Base-by-base conservation (phyloP, 2,329 filamentous ascomycete genomes). In the Atkinsonella hypoxylon region DNA sequence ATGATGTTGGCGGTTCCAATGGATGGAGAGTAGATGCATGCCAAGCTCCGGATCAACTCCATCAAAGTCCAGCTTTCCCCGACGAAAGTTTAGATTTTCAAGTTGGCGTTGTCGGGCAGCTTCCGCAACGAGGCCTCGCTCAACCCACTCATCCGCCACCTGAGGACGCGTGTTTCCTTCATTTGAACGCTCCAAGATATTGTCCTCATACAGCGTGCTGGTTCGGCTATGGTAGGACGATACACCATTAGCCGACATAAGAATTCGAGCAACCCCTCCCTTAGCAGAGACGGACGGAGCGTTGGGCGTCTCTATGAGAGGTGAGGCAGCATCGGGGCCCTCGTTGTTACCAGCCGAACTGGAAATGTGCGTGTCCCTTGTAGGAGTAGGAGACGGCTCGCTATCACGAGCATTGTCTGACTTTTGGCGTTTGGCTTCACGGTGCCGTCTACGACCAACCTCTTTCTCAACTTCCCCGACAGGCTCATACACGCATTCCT, bases 1-100 rank as follows among this genome's bases (percentile, higher is more conserved):
- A 53, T 74, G 69, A 52, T 77, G 74, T 53, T 78, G 74, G 5
- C 75, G 70, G 56, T 74, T 78, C 73, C 74, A 78, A 49, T 77
- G 72, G 0, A 79, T 58, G 2, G 67, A 66, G 0, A 79, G 61
- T 4, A 79, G 59, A 47, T 78, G 72, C 63, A 76, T 70, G 3
- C 69, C 76, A 8, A 78, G 56, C 12, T 77, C 71, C 0, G 74
- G 69, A 32, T 75, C 70, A 1, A 79, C 69, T 1, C 75, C 76
- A 55, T 79, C 76, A 57, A 81, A 78, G 56, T 80, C 75, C 3
- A 78, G 66, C 49, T 70, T 70, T 1, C 67, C 68, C 15, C 67
- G 61, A 4, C 65, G 61, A 40, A 71, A 65, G 53, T 78, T 72
- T 50, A 77, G 61, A 0, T 66, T 64, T 51, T 79, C 76, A 10